A percentile compares a stretch with the other conserved stretches of the same genome.
phyloP scores from a whole-genome alignment of 768 basidiomycete species.

The Postia placenta region DNA sequence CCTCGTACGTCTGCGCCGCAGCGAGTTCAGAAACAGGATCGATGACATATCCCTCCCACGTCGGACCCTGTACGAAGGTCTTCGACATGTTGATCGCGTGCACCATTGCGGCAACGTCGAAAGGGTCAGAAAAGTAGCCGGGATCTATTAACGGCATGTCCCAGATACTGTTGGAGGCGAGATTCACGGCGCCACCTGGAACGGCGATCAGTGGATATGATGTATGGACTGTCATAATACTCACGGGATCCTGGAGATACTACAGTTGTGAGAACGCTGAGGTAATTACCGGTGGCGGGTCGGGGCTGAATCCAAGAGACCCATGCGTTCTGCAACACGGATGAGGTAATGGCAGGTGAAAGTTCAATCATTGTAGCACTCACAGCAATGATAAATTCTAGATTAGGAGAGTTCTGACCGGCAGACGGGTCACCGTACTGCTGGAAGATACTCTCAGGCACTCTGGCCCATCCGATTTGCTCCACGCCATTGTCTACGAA shows the following conservation, averaged over 20 bases:
- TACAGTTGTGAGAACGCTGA: constrained; percentile 10
- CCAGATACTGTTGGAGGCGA: constrained; percentile 19
- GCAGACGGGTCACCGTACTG: constrained; percentile 8
- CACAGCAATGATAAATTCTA: constrained; percentile 7
- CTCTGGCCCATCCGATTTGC: constrained; percentile 7
- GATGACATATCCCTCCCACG: constrained; percentile 11
- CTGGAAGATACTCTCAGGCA: constrained; percentile 5
- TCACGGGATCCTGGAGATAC: constrained; percentile 20
- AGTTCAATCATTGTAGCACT: too few species aligned
- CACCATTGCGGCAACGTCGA: constrained; percentile 25
- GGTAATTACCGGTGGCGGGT: constrained; percentile 16
- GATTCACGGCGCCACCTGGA: constrained; percentile 21
- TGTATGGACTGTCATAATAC: constrained; percentile 2
- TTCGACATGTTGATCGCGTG: constrained; percentile 7
- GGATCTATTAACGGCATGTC: constrained; percentile 21
- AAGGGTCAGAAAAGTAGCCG: constrained; percentile 15
- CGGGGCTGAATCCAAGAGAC: constrained; percentile 2
- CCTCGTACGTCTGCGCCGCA: constrained; percentile 10
- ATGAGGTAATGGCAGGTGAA: background rate
- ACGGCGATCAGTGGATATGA: background rate
- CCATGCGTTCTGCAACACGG: constrained; percentile 5
- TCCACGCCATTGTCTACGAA: constrained; percentile 6
- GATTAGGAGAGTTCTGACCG: constrained; percentile 12
- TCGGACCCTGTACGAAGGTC: constrained; percentile 6
- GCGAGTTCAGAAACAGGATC: background rate